These are phyloP conservation scores for Phaseolus lunatus DNA, from an alignment of 306 rosid species.

Conservation along the genomic window DNA sequence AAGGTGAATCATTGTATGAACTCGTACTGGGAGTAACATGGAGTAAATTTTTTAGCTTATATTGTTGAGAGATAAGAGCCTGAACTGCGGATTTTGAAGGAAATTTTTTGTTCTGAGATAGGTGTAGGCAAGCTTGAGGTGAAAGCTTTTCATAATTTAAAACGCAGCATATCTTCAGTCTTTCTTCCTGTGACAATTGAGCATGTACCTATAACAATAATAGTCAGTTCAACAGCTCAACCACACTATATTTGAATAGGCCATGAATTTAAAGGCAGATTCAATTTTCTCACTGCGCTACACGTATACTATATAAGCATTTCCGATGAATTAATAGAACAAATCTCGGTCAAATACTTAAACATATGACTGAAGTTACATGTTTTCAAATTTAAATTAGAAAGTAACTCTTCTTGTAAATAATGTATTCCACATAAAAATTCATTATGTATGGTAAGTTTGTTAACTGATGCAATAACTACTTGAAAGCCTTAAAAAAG, in stretches of 20 bases:
- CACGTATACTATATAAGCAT: background rate
- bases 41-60: constrained; percentile 70
- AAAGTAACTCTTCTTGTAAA: too few species aligned
- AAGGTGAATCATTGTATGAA: constrained; percentile 53
- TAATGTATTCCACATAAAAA: background rate
- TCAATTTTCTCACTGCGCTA: background rate
- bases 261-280: constrained; percentile 9
- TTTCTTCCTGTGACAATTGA: constrained; percentile 79
- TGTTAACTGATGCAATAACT: background rate
- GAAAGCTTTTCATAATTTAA: constrained; percentile 85
- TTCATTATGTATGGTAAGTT: background rate
- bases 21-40: constrained; percentile 47
- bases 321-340: background rate
- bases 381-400: too few species aligned
- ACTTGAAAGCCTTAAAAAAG: background rate
- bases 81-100: constrained; percentile 74
- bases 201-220: constrained; percentile 71
- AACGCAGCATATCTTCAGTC: constrained; percentile 69
- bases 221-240: constrained; percentile 44
- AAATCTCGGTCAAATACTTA: too few species aligned
- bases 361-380: too few species aligned
- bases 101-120: constrained; percentile 71
- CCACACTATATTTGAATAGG: background rate
- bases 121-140: constrained; percentile 61
- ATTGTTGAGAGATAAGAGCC: constrained; percentile 67